phyloP scores from a whole-genome alignment of 768 basidiomycete genomes.

The Kwoniella pini region DNA sequence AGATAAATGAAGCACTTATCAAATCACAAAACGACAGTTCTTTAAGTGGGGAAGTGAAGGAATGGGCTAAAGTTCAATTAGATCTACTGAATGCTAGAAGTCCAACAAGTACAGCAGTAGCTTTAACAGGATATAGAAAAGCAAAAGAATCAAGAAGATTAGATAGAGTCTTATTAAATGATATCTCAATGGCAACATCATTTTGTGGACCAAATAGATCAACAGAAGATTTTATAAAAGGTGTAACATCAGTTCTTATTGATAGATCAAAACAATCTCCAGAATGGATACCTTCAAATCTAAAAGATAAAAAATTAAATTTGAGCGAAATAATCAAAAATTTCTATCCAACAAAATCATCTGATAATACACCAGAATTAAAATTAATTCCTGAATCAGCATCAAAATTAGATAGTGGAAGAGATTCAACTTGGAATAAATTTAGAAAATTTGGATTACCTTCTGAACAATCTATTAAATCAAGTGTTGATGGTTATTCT shows the following conservation, averaged over 20 bases:
- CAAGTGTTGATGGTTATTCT: slow-evolving; percentile 67
- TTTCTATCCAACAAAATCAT: slow-evolving; percentile 67
- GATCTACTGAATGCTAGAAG: slow-evolving; percentile 68
- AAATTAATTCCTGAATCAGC: slow-evolving; percentile 29
- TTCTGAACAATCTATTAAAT: slow-evolving; percentile 70
- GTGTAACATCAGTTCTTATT: slow-evolving; percentile 71
- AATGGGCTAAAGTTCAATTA: slow-evolving; percentile 76
- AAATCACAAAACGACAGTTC: slow-evolving; percentile 49
- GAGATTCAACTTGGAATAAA: slow-evolving; percentile 55
- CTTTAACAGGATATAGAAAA: slow-evolving; percentile 73
- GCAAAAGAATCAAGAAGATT: slow-evolving; percentile 66
- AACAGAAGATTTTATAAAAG: slow-evolving; percentile 71
- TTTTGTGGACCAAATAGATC: slow-evolving; percentile 60
- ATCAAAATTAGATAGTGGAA: slow-evolving; percentile 39
- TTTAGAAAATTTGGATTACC: slow-evolving; percentile 64
- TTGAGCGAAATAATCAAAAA: slow-evolving; percentile 60
- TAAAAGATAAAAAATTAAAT: slow-evolving; percentile 62
- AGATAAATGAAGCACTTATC: slow-evolving; percentile 65
- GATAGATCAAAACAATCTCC: slow-evolving; percentile 57
- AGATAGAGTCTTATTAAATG: slow-evolving; percentile 73
- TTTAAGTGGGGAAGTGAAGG: slow-evolving; percentile 59
- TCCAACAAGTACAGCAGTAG: slow-evolving; percentile 88
- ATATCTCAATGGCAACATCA: slow-evolving; percentile 82
- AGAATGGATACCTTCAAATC: slow-evolving; percentile 68
- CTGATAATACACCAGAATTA: slow-evolving; percentile 12